Conservation (phyloP, 345 rosid species). For the Triadica sebifera region DNA sequence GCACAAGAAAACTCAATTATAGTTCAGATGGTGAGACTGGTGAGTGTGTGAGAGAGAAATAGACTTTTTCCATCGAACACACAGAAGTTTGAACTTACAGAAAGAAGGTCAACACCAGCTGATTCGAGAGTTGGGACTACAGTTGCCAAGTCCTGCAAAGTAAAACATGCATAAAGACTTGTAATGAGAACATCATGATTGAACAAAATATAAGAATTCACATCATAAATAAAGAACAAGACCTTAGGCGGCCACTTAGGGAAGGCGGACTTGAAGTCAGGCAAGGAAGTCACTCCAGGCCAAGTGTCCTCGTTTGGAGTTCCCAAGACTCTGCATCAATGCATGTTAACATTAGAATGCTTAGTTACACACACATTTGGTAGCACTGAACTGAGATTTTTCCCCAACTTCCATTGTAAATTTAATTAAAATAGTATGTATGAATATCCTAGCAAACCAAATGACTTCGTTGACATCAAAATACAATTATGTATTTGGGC, state of each 20-base stretch:
- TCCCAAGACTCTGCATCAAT: constrained; percentile 63
- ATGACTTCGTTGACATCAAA: background rate
- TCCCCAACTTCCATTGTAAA: no score
- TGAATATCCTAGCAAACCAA: constrained; percentile 1
- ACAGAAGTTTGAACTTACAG: constrained; percentile 55
- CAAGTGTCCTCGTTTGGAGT: constrained; percentile 79
- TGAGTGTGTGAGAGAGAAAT: background rate
- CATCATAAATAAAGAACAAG: background rate
- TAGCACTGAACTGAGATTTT: no score
- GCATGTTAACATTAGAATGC: background rate
- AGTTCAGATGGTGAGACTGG: background rate
- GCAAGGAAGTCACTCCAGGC: constrained; percentile 90
- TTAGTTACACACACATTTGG: background rate
- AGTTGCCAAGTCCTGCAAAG: constrained; percentile 58
- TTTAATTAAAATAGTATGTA: background rate
- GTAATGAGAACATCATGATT: background rate
- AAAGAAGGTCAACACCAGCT: constrained; percentile 77
- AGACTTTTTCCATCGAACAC: no score
- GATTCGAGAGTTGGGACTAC: constrained; percentile 74
- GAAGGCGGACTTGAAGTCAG: constrained; percentile 89
- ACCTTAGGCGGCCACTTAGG: constrained; percentile 77
- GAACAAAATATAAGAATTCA: background rate
- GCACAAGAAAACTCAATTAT: background rate
- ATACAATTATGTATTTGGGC: background rate
- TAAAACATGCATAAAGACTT: background rate